Evolutionary conservation across 2,329 filamentous ascomycete species (phyloP), one percentile per base, ranked within the genome.

Genomic region (Furcasterigmium furcatum): DNA sequence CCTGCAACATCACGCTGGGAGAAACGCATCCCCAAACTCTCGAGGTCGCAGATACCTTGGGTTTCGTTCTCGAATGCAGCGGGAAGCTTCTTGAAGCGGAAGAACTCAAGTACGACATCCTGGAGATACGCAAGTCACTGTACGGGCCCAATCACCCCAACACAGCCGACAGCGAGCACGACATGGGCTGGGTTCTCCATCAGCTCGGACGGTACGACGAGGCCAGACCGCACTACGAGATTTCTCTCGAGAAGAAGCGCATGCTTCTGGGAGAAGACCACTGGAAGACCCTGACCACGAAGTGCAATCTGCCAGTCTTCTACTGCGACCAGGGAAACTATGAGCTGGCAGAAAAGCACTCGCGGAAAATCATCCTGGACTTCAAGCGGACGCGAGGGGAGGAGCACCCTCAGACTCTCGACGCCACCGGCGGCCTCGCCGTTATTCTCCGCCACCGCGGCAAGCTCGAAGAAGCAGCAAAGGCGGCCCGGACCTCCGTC

Each of bases 281-380:
- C 19, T 40, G 38, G 38, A 40, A 40, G 38, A 40, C 38, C 14
- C 22, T 40, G 24, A 40, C 38, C 38, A 40, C 38, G n/a, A 40
- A 40, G 21, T 40, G 38, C 38, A 40, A 40, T 16, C 38, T 40
- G 14, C 38, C 38, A 8, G 38, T 40, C 13, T 40, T 40, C 38
- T 40, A 40, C 38, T 40, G 38, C 38, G 38, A 40, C 38, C 22
- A 40, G 38, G 38, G 38, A 14, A 22, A 40, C n/a, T 40, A 40
- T 16, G 38, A 40, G 22, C 21, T 40, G 24, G 38, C 38, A 10
- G 38, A 40, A 25, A 22, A 40, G 38, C 21, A 40, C 21, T 40
- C 38, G 8, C 38, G 38, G n/a, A 40, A 22, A 16, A 40, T 40
- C 38, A 40, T 40, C 38, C 12, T 40, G 21, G 38, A 40, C 24